A percentile compares a stretch with the other conserved stretches of the same genome.
phyloP scores from a whole-genome alignment of 257 asterid genomes.

The Lavandula angustifolia region DNA sequence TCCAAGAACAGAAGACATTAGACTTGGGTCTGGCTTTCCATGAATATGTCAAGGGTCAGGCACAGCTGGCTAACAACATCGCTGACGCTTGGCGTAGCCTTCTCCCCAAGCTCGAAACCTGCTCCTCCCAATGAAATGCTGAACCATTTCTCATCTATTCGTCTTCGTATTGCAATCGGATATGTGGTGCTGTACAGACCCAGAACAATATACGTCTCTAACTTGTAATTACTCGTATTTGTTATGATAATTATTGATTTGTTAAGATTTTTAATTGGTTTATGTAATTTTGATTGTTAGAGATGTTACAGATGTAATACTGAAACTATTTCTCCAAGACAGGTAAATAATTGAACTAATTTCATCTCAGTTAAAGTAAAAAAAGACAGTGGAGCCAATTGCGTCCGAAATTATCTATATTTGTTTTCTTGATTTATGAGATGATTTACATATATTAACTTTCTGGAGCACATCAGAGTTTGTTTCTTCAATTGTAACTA shows the following conservation, averaged over 20 bases:
- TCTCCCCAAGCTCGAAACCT: slow-evolving; percentile 91
- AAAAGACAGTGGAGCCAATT: too few species aligned
- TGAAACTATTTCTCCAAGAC: too few species aligned
- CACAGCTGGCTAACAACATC: slow-evolving; percentile 62
- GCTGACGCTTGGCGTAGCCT: slow-evolving; percentile 95
- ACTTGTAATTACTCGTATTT: slow-evolving; percentile 4
- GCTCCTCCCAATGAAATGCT: slow-evolving; percentile 39
- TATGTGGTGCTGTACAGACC: slow-evolving; percentile 55
- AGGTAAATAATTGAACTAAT: too few species aligned
- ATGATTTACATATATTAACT: too few species aligned
- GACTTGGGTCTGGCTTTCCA: slow-evolving; percentile 95
- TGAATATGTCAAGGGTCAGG: slow-evolving; percentile 92
- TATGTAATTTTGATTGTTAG: slow-evolving; percentile 20
- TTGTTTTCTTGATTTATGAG: too few species aligned
- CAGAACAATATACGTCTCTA: slow-evolving; percentile 17
- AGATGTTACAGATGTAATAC: not conserved
- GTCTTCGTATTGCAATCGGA: not conserved
- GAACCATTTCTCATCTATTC: not conserved
- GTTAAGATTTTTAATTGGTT: not conserved
- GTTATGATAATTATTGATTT: not conserved
- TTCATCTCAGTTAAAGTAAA: too few species aligned
- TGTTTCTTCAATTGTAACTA: too few species aligned
- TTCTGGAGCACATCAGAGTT: too few species aligned
- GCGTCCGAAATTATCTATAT: too few species aligned
- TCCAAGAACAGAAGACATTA: slow-evolving; percentile 87